Conservation (phyloP, 257 asterid genomes). For the Salvia rosmarinus region DNA sequence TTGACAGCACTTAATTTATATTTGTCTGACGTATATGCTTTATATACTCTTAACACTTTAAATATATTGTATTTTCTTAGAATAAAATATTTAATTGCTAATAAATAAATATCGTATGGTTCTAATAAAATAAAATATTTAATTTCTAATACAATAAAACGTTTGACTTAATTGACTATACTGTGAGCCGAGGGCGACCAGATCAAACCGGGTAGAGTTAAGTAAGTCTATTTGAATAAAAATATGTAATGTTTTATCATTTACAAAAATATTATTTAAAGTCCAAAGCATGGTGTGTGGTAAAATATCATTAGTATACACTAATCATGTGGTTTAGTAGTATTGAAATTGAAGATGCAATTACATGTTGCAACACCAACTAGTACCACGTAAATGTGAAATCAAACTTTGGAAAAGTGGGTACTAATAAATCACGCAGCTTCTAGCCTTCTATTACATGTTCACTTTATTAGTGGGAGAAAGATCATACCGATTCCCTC, state of each 20-base stretch:
- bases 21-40: neutral
- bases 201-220: no score
- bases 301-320: neutral
- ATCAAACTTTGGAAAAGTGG: neutral
- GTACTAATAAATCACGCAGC: constrained; percentile 9
- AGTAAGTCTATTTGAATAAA: no score
- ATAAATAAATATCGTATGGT: neutral
- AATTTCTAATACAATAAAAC: no score
- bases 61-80: neutral
- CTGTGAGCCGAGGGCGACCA: no score
- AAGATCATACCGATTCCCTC: constrained; percentile 14
- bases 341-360: no score
- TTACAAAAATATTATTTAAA: no score
- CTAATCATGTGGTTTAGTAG: neutral
- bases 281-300: no score
- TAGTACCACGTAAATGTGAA: neutral
- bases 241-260: no score
- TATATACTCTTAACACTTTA: neutral
- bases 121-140: neutral
- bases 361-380: neutral
- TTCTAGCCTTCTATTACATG: constrained; percentile 10
- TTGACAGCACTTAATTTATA: neutral
- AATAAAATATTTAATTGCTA: neutral
- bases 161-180: no score
- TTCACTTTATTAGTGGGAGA: constrained; percentile 26